Base-by-base conservation (phyloP, 805 yeast genomes). In the Millerozyma acaciae region DNA sequence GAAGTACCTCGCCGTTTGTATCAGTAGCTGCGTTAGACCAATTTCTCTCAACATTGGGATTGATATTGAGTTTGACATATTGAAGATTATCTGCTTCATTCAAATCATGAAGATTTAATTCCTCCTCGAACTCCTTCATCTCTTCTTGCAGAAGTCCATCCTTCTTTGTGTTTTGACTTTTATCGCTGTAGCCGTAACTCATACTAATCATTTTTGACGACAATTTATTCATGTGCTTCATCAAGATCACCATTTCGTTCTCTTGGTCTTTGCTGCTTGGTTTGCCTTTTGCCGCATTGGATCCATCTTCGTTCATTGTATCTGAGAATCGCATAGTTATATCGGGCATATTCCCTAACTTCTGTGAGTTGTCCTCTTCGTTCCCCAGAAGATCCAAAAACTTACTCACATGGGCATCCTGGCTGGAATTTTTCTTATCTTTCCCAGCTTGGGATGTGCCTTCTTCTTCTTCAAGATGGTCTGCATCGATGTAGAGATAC, bases 181-280 rank as follows among this genome's bases (percentile, higher is more conserved):
- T 30, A 27, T 30, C 22, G 16, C 22, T 20, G 14, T 35, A 28
- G 3, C 21, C 26, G 8, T 20, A 23, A 21, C 35, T 42, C 41
- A 44, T 35, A 16, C 39, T 39, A 42, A 90, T 76, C 83, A 90
- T 82, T 44, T 88, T 77, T 37, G 85, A 78, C 51, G 94, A 82
- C 30, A 90, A 64, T 39, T 88, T 75, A 60, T 90, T 90, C 93
- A 90, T 88, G 41, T 95, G 86, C 44, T 83, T 73, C 64, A 93
- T 69, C 13, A 88, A 78, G 12, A 83, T 76, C 12, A 85, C 70
- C 45, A 88, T 76, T 43, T 85, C 95, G 20, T 70, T 73, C 33
- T 75, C 76, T 30, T 42, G 42, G 9, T 40, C 41, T 9, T 38
- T 38, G 21, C 40, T 34, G 6, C 38, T 23, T n/a, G 26, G 22